Evolutionary conservation across 2,329 filamentous ascomycete species (phyloP).

Genomic region (Peltaster fructicola): DNA sequence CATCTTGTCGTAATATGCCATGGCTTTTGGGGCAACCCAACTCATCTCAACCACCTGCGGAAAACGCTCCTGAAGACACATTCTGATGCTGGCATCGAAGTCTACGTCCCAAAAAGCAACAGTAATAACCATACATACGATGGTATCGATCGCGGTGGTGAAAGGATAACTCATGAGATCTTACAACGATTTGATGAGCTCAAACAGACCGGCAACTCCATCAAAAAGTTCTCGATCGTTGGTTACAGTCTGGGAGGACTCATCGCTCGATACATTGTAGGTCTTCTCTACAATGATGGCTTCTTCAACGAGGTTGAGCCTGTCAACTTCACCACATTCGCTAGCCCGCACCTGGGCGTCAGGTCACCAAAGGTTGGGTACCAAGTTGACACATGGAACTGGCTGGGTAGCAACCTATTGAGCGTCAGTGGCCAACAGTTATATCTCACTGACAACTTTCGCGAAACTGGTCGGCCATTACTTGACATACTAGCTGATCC

Average conservation of each 20-base stretch:
- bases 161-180: slow-evolving; percentile 46
- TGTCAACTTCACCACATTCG: slow-evolving; percentile 88
- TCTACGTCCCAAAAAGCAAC: slow-evolving; percentile 57
- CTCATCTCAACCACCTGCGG: slow-evolving; percentile 51
- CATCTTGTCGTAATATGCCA: slow-evolving; percentile 67
- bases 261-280: slow-evolving; percentile 71
- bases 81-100: slow-evolving; percentile 45
- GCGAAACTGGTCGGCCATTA: slow-evolving; percentile 63
- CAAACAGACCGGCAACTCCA: slow-evolving; percentile 45
- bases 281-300: slow-evolving; percentile 64
- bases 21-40: slow-evolving; percentile 64
- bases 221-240: slow-evolving; percentile 68
- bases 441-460: slow-evolving; percentile 72
- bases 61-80: slow-evolving; percentile 45
- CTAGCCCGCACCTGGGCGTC: slow-evolving; percentile 50
- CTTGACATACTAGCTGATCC: slow-evolving; percentile 68
- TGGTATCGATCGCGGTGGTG: slow-evolving; percentile 51
- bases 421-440: slow-evolving; percentile 74
- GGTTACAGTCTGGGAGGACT: slow-evolving; percentile 85
- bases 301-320: slow-evolving; percentile 65
- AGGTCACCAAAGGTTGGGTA: slow-evolving; percentile 28
- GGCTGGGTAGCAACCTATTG: slow-evolving; percentile 59
- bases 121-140: slow-evolving; percentile 52
- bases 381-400: slow-evolving; percentile 41
- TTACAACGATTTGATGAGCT: slow-evolving; percentile 39